Evolutionary conservation across 192 early-diverging fungal species (phyloP).

Genomic region (Jimgerdemannia lactiflua): DNA sequence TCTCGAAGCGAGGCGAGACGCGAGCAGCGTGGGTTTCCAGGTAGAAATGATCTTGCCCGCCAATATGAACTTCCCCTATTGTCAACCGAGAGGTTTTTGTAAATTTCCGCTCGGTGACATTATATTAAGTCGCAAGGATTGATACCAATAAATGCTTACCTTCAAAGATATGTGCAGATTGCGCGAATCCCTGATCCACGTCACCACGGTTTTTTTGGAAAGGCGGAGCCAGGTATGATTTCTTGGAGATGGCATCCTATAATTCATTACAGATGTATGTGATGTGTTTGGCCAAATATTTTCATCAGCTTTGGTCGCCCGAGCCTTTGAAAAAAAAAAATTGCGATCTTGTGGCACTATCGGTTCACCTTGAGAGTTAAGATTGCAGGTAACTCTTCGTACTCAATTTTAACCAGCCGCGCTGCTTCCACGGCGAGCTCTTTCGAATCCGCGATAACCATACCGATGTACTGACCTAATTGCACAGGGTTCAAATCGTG

Average conservation of each 20-base stretch:
- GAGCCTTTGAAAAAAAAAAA: too few relatives aligned
- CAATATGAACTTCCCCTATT: constrained; percentile 29
- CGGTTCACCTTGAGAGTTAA: constrained; percentile 58
- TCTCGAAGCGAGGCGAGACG: constrained; percentile 70
- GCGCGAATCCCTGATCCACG: not conserved
- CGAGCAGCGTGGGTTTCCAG: constrained; percentile 74
- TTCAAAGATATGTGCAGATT: not conserved
- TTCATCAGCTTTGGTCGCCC: too few relatives aligned
- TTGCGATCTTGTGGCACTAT: too few relatives aligned
- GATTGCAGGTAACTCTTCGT: constrained; percentile 68
- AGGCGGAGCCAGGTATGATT: not conserved
- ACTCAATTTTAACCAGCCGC: constrained; percentile 66
- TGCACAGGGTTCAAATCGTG: not conserved
- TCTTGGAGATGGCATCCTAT: not conserved
- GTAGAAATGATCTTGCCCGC: constrained; percentile 85
- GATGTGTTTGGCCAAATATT: too few relatives aligned
- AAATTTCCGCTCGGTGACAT: too few relatives aligned
- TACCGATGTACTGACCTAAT: constrained; percentile 68
- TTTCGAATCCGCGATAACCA: constrained; percentile 72
- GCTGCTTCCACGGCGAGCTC: constrained; percentile 66
- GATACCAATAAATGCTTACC: not conserved
- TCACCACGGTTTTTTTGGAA: not conserved
- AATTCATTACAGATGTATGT: not conserved
- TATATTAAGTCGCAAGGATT: too few relatives aligned
- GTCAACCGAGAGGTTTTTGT: not conserved